These are phyloP conservation scores for Angophora floribunda DNA, from an alignment of 345 rosid genomes.

Conservation along the genomic window DNA sequence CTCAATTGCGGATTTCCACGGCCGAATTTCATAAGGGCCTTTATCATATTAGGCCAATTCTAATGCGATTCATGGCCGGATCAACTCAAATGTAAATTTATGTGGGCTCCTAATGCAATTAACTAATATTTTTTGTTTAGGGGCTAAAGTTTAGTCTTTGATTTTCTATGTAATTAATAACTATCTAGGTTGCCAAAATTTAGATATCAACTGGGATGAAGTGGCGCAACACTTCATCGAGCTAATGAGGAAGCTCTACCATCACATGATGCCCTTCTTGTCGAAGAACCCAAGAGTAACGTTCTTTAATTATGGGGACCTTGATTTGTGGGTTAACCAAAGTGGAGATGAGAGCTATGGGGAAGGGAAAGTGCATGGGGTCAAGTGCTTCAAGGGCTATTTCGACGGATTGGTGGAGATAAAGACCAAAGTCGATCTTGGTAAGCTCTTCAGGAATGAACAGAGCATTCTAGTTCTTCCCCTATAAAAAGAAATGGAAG, in stretches of 20 bases:
- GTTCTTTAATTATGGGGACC: slow-evolving; percentile 57
- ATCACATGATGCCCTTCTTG: slow-evolving; percentile 44
- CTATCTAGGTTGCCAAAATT: too few relatives aligned
- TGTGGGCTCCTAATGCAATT: too few relatives aligned
- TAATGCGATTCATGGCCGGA: too few relatives aligned
- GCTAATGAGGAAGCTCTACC: slow-evolving; percentile 31
- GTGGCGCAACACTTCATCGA: not conserved
- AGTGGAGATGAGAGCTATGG: not conserved
- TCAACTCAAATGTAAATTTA: too few relatives aligned
- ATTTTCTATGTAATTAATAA: too few relatives aligned
- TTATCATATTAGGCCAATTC: too few relatives aligned
- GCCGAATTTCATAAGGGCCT: too few relatives aligned
- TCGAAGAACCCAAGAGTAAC: slow-evolving; percentile 37
- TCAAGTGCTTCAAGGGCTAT: slow-evolving; percentile 34
- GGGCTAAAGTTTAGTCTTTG: too few relatives aligned
- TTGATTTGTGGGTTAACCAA: slow-evolving; percentile 42
- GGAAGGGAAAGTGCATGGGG: slow-evolving; percentile 35
- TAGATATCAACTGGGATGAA: not conserved
- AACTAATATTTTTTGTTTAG: too few relatives aligned
- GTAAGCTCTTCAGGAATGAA: slow-evolving; percentile 48
- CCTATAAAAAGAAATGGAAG: not conserved
- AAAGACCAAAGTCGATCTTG: slow-evolving; percentile 47
- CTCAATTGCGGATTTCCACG: too few relatives aligned
- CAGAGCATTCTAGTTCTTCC: slow-evolving; percentile 51
- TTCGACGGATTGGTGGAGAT: slow-evolving; percentile 36